Evolutionary conservation across 2,329 filamentous ascomycete species (phyloP).

Genomic region (Ophiostoma ips): DNA sequence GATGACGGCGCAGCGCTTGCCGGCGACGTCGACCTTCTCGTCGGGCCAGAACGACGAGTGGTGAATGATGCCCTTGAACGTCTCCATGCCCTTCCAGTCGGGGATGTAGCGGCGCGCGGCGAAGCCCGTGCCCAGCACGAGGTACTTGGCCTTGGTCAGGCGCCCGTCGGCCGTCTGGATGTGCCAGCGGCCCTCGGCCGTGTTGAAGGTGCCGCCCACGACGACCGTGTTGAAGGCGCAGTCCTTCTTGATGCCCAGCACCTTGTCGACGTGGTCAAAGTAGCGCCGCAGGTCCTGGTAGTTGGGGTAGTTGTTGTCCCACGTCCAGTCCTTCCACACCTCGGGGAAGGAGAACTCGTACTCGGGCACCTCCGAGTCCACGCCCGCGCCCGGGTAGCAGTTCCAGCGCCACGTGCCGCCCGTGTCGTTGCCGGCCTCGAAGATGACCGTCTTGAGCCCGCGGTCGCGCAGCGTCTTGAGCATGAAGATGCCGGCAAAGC

Average conservation of each 20-base stretch:
- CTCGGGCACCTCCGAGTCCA: slow-evolving; percentile 39
- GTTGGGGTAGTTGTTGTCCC: slow-evolving; percentile 37
- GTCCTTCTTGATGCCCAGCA: slow-evolving; percentile 41
- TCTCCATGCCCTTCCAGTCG: slow-evolving; percentile 43
- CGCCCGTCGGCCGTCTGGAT: slow-evolving; percentile 36
- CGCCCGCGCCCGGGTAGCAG: slow-evolving; percentile 38
- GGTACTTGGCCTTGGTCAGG: slow-evolving; percentile 33
- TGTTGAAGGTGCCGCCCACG: slow-evolving; percentile 36
- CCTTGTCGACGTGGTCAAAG: slow-evolving; percentile 45
- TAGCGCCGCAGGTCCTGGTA: slow-evolving; percentile 40
- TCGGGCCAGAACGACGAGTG: slow-evolving; percentile 50
- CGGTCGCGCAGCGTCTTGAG: slow-evolving; percentile 37
- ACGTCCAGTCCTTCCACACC: slow-evolving; percentile 42
- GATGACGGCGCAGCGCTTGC: slow-evolving; percentile 47
- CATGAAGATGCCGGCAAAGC: slow-evolving; percentile 35
- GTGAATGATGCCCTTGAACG: slow-evolving; percentile 44
- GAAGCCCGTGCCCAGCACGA: slow-evolving; percentile 41
- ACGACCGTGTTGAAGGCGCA: slow-evolving; percentile 42
- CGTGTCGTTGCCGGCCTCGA: slow-evolving; percentile 36
- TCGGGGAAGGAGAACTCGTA: slow-evolving; percentile 41
- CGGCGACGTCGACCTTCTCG: slow-evolving; percentile 37
- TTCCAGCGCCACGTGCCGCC: slow-evolving; percentile 45
- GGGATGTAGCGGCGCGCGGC: slow-evolving; percentile 48
- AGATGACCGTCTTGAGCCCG: slow-evolving; percentile 33
- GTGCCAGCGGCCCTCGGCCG: slow-evolving; percentile 31